Evolutionary conservation across 352 stramenopile genomes (phyloP), one percentile per base, ranked within the genome.

Genomic region (Pythium rishiriense): DNA sequence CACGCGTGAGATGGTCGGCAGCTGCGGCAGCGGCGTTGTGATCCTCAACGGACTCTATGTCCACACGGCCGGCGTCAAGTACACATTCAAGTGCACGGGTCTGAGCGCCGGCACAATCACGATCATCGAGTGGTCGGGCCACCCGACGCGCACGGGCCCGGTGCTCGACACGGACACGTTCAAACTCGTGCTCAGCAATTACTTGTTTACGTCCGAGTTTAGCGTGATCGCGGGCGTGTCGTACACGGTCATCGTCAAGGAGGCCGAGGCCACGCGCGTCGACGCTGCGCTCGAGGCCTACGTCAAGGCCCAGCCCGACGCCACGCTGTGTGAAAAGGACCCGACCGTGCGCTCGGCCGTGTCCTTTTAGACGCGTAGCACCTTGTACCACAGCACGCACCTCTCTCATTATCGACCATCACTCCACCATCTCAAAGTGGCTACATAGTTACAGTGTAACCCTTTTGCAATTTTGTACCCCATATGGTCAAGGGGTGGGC

Each of bases 11-110:
- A 84, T 87, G 73, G 43, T 55, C 29, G 70, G 35, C 2, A 84
- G 61, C 56, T 90, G 83, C 47, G 83, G 78, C 19, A 66, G 48
- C 47, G 72, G 73, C 33, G 48, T 78, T 15, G 68, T 90, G n/a
- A 61, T 77, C 28, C 60, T 76, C 37, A 90, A 92, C 63, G 83
- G 83, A 29, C 77, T 84, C 53, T 90, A 88, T 69, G 68, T 87
- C 22, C 80, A 92, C 58, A 66, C 78, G 24, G 75, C 74, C 3
- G 80, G 81, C 55, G 75, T 92, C 63, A 88, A 88, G 73, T 92
- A 85, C 58, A 72, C 68, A 12, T 92, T 85, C 69, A 78, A 68
- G 57, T 92, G 83, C 76, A 85, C 72, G 26, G 74, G 62, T 11
- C 17, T 58, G 31, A 58, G 54, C 11, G 58, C 47, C 1, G 83